Percentiles rank a stretch among this genome's conserved stretches.
phyloP scores from a whole-genome alignment of 2,329 filamentous ascomycete species.

The Diaporthe sp. region DNA sequence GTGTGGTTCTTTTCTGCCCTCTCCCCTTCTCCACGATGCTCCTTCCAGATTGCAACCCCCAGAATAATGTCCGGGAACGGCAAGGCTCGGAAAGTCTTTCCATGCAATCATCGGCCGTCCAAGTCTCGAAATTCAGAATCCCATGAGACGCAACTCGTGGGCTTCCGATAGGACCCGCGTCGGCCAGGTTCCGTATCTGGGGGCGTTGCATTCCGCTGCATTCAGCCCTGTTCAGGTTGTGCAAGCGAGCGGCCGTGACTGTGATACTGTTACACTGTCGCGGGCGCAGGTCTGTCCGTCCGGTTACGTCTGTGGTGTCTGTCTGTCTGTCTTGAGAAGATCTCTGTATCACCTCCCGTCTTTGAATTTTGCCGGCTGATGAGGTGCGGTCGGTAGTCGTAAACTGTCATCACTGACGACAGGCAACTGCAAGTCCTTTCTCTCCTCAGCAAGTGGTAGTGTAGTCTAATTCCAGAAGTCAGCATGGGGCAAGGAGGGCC shows the following conservation, averaged over 20 bases:
- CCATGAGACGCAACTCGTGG: slow-evolving; percentile 16
- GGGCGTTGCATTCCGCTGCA: not conserved
- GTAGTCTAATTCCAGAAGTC: slow-evolving; percentile 2
- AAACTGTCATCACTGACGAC: not conserved
- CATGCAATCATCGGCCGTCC: slow-evolving; percentile 3
- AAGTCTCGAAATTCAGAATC: slow-evolving; percentile 1
- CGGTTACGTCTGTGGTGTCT: not conserved
- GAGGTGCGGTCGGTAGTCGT: not conserved
- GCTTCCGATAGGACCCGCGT: slow-evolving; percentile 39
- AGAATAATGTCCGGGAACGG: slow-evolving; percentile 21
- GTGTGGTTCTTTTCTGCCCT: not conserved
- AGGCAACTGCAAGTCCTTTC: not conserved
- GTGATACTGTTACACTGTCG: slow-evolving; percentile 5
- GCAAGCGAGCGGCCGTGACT: not conserved
- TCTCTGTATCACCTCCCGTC: not conserved
- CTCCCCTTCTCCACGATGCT: slow-evolving; percentile 1
- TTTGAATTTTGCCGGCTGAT: not conserved
- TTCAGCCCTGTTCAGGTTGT: slow-evolving; percentile 28
- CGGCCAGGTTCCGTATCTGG: slow-evolving; percentile 19
- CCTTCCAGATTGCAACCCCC: slow-evolving; percentile 14
- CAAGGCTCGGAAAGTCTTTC: slow-evolving; percentile 32
- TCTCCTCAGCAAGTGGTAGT: not conserved
- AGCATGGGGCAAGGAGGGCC: slow-evolving; percentile 8
- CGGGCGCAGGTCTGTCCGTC: slow-evolving; percentile 11
- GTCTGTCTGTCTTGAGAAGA: not conserved